Conservation (phyloP, 2,329 filamentous ascomycete genomes). For the Zymoseptoria tritici region DNA sequence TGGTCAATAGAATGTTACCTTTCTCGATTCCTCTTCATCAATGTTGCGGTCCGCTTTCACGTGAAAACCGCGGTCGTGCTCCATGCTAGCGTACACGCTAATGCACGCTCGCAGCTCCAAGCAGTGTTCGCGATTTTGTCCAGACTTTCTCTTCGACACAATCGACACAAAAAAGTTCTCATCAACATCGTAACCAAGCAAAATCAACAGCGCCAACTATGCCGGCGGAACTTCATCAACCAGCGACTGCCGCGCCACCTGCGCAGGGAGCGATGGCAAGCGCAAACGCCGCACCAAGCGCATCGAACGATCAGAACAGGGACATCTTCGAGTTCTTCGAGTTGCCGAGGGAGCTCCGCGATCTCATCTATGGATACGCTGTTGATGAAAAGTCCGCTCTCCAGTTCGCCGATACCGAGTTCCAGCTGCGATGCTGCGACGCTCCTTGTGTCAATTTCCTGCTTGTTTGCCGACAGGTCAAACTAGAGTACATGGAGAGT, state of each 20-base stretch:
- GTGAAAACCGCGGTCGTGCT: not conserved
- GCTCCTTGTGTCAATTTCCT: not conserved
- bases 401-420: not conserved
- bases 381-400: too few species aligned
- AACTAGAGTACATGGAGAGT: not conserved
- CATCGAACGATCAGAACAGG: not conserved
- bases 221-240: not conserved
- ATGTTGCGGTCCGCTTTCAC: not conserved
- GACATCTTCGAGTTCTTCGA: slow-evolving; percentile 20
- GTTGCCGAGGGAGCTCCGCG: slow-evolving; percentile 7
- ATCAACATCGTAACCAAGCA: not conserved
- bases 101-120: not conserved
- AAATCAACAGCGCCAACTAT: not conserved
- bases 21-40: not conserved
- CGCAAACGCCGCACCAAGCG: not conserved
- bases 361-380: slow-evolving; percentile 6
- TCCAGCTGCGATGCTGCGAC: not conserved
- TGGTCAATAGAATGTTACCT: too few species aligned
- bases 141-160: not conserved
- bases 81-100: not conserved
- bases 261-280: not conserved
- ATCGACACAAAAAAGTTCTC: not conserved
- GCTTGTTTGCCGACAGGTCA: not conserved
- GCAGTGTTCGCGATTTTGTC: not conserved
- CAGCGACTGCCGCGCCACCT: not conserved